Percentiles rank a stretch among this genome's conserved stretches.
Evolutionary conservation across 169 alveolate genomes (phyloP).

Genomic region (Plasmodium cynomolgi): DNA sequence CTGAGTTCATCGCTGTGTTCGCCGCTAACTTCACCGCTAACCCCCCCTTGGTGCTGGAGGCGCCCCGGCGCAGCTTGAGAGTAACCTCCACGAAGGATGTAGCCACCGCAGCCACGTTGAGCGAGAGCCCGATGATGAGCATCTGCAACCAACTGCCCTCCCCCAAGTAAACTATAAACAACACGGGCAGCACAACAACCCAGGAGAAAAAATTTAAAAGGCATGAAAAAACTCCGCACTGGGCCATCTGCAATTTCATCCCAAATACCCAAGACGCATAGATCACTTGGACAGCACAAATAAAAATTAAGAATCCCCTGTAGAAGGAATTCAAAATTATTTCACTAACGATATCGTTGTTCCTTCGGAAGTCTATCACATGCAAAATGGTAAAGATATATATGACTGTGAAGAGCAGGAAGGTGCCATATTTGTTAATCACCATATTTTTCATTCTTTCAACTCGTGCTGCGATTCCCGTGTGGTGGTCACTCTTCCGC

Average conservation of each 20-base stretch:
- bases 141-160: background rate
- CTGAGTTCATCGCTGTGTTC: too few relatives aligned
- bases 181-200: constrained; percentile 25
- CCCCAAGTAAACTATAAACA: constrained; percentile 2
- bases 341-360: constrained; percentile 63
- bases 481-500: background rate
- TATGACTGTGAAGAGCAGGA: constrained; percentile 18
- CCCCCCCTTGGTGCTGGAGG: background rate
- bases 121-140: constrained; percentile 7
- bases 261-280: constrained; percentile 73
- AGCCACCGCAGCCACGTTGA: constrained; percentile 12
- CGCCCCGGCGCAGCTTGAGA: background rate
- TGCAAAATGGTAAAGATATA: constrained; percentile 40
- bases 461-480: background rate
- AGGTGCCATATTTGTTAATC: constrained; percentile 43
- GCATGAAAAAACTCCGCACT: constrained; percentile 46
- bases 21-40: too few relatives aligned
- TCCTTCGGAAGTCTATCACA: constrained; percentile 48
- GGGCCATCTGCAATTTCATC: constrained; percentile 26
- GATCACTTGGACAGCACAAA: constrained; percentile 22
- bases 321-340: constrained; percentile 46
- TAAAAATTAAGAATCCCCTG: constrained; percentile 54
- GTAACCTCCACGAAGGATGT: constrained; percentile 29
- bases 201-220: constrained; percentile 33
- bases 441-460: background rate